Evolutionary conservation across 768 basidiomycete species (phyloP), one percentile per base, ranked within the genome.

Genomic region (Tephrocybe sp.): DNA sequence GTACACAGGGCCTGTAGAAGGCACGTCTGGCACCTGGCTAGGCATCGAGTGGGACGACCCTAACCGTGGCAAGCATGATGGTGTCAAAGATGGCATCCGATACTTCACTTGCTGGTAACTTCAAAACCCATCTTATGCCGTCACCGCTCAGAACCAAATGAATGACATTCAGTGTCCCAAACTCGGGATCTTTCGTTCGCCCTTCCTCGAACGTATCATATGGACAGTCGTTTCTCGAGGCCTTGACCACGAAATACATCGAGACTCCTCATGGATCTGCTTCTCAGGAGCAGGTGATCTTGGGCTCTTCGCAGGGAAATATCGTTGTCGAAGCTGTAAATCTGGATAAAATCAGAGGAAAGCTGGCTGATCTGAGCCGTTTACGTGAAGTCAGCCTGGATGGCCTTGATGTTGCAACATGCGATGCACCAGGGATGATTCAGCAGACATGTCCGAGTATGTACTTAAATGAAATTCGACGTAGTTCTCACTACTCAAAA

Each of bases 1-100:
- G 67, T 94, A 79, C 62, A 68, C 78, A 12, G 93, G 93, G 1
- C 56, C 65, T 1, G 83, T 95, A 17, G 71, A 80, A 15, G 78
- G 78, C 12, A 83, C 89, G 0, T 61, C 69, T 3, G 90, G 89
- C 3, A 58, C 68, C 11, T 98, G 95, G 95, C 76, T 94, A n/a
- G 96, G 96, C n/a, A 80, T 98, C 41, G 96, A 98, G 70, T 98
- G 95, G 91, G 96, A 98, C 63, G 86, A 93, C 61, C 79, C 85
- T 17, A 53, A 65, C 7, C 81, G 93, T 50, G 96, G 96, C 23
- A 95, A 89, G 66, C 94, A 98, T 65, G 83, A 88, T 58, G 96
- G 96, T 5, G 64, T 75, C 57, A 90, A 92, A 63, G 84, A 91
- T 57, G 87, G 84, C 41, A 79, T 75, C 55, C 77, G 74, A 34